Conservation (phyloP, 345 rosid species). For the Aquilaria sinensis region DNA sequence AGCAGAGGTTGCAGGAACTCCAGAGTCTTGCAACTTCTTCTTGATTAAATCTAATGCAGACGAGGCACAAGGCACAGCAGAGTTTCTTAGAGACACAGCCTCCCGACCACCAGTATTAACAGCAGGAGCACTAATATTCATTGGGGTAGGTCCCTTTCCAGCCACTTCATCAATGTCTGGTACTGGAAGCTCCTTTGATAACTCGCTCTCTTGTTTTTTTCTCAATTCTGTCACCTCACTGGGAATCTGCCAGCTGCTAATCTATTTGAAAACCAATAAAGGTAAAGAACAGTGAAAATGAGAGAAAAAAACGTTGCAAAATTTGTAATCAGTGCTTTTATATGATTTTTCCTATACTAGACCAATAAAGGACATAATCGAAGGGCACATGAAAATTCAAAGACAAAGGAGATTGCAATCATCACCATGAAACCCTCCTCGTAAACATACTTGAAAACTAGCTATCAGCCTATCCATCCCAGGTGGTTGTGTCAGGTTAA, state of each 20-base stretch:
- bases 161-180: constrained; percentile 29
- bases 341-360: too few relatives aligned
- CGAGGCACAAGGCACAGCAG: constrained; percentile 47
- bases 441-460: too few relatives aligned
- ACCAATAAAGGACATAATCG: too few relatives aligned
- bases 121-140: constrained; percentile 74
- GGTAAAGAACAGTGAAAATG: neutral
- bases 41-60: constrained; percentile 92
- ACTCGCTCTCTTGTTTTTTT: constrained; percentile 52
- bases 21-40: constrained; percentile 87
- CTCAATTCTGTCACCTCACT: constrained; percentile 66
- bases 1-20: constrained; percentile 46
- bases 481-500: too few relatives aligned
- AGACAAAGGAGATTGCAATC: too few relatives aligned
- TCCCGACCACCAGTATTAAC: constrained; percentile 82
- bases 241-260: constrained; percentile 97
- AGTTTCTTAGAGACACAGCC: constrained; percentile 50
- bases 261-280: constrained; percentile 32
- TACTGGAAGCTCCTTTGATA: constrained; percentile 36
- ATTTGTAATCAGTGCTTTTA: too few relatives aligned
- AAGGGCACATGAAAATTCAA: too few relatives aligned
- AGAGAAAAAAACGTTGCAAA: too few relatives aligned
- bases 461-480: too few relatives aligned
- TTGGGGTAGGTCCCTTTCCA: constrained; percentile 52
- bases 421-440: too few relatives aligned